Base-by-base conservation (phyloP, 1,284 basidiomycete genomes). In the Ustilago nuda region DNA sequence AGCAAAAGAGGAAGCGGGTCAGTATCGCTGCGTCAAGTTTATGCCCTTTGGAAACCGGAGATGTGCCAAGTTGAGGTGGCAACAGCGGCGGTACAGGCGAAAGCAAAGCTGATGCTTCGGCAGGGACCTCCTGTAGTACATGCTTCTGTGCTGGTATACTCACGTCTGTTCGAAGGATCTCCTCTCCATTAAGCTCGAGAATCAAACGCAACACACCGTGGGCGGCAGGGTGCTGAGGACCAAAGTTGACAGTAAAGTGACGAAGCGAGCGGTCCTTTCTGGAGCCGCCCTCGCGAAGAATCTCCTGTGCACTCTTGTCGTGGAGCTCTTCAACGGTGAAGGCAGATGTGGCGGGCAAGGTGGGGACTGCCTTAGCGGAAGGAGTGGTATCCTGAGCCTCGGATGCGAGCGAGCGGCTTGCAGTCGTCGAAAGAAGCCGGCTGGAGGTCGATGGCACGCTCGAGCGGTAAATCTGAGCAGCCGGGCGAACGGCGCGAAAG, bases 171-270 rank as follows among this genome's bases (percentile, higher is more conserved):
- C 84, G 79, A 33, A 85, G 81, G 68, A 87, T 84, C 73, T 89
- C 88, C 80, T 99, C 96, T 77, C 96, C 96, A 86, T 99, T 99
- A 82, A 99, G 88, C 87, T 99, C 96, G 74, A 99, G 89, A 86
- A 99, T 99, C 87, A 99, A 90, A 79, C 96, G 93, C 62, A 99
- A 90, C 87, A 99, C 97, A 87, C 96, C 96, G 87, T 99, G 96
- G 36, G 96, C 96, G 70, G 96, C 97, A 65, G 96, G 96, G 89
- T 99, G 96, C 87, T 99, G 96, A 70, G 96, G 84, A 58, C 84
- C 85, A 73, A 86, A 86, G 79, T 86, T 86, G 72, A 86, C 82
- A 41, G 85, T 86, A 56, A 86, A 86, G 66, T 84, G 84, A 53
- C 86, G 90, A 90, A 98, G 91, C 86, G 91, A 91, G n/a, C 92